phyloP scores from a whole-genome alignment of 1,284 basidiomycete species.

The Cryptococcus sp. region DNA sequence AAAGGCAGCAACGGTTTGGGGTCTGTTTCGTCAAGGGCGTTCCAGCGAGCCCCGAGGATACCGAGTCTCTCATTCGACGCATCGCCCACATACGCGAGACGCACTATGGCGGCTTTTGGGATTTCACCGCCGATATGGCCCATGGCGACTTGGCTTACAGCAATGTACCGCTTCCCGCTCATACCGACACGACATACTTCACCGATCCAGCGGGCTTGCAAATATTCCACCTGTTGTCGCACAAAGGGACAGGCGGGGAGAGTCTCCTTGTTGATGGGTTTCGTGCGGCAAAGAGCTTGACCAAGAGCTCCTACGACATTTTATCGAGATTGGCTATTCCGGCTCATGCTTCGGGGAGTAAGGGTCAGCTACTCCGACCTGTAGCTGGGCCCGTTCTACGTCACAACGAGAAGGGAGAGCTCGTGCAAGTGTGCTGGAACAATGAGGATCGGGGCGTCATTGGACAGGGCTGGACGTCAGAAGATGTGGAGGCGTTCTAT shows the following conservation, averaged over 20 bases:
- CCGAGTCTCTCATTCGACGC: slow-evolving; percentile 67
- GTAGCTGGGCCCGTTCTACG: slow-evolving; percentile 54
- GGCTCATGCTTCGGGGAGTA: slow-evolving; percentile 82
- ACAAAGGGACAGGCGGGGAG: slow-evolving; percentile 76
- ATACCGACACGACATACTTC: slow-evolving; percentile 95
- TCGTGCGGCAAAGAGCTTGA: slow-evolving; percentile 75
- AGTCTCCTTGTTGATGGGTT: slow-evolving; percentile 93
- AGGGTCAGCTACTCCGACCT: slow-evolving; percentile 59
- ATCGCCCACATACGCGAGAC: slow-evolving; percentile 90
- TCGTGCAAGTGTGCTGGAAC: slow-evolving; percentile 85
- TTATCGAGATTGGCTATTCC: slow-evolving; percentile 67
- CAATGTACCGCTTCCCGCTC: slow-evolving; percentile 76
- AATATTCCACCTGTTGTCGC: slow-evolving; percentile 87
- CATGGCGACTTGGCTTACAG: slow-evolving; percentile 89
- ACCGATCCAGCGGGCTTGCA: slow-evolving; percentile 91
- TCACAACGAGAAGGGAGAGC: slow-evolving; percentile 60
- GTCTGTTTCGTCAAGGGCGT: slow-evolving; percentile 84
- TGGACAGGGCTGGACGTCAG: slow-evolving; percentile 53
- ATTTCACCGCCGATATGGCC: slow-evolving; percentile 86
- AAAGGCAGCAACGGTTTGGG: slow-evolving; percentile 67
- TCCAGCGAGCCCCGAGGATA: slow-evolving; percentile 73
- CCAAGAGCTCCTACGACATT: slow-evolving; percentile 65
- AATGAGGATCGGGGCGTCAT: slow-evolving; percentile 87
- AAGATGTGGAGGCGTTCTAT: slow-evolving; percentile 73
- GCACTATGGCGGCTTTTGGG: slow-evolving; percentile 94